These are phyloP conservation scores for Umbilicus rupestris DNA, from an alignment of 164 flowering plant species.

Conservation along the genomic window DNA sequence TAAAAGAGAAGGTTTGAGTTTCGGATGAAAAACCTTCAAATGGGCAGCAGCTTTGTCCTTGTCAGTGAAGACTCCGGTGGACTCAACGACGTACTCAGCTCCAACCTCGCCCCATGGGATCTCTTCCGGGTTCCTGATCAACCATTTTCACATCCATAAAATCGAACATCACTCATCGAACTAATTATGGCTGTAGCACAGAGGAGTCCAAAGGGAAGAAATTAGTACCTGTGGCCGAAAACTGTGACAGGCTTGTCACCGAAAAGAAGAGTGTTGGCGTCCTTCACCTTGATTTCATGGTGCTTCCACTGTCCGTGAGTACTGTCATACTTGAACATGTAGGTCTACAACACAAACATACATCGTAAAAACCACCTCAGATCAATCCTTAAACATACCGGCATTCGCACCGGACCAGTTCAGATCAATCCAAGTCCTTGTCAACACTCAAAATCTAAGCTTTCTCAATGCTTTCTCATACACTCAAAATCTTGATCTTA, in stretches of 20 bases:
- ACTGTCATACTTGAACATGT: slow-evolving; percentile 27
- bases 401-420: too few species aligned
- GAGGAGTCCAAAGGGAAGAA: background rate
- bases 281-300: slow-evolving; percentile 22
- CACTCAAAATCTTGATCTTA: background rate
- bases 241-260: slow-evolving; percentile 21
- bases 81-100: slow-evolving; percentile 26
- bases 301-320: slow-evolving; percentile 27
- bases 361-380: background rate
- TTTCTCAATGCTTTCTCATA: too few species aligned
- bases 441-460: too few species aligned
- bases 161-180: background rate
- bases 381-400: background rate
- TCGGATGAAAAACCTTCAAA: slow-evolving; percentile 15
- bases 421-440: background rate
- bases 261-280: slow-evolving; percentile 24
- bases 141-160: background rate
- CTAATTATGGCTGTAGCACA: background rate
- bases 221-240: slow-evolving; percentile 15
- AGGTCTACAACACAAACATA: slow-evolving; percentile 16
- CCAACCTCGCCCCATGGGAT: slow-evolving; percentile 27
- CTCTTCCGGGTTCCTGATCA: slow-evolving; percentile 27
- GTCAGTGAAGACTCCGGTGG: slow-evolving; percentile 28
- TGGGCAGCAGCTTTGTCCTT: slow-evolving; percentile 25
- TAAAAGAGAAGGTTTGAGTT: background rate